Percentiles rank a stretch among this genome's conserved stretches.
phyloP scores from a whole-genome alignment of 345 rosid genomes.

The Erodium maritimum region DNA sequence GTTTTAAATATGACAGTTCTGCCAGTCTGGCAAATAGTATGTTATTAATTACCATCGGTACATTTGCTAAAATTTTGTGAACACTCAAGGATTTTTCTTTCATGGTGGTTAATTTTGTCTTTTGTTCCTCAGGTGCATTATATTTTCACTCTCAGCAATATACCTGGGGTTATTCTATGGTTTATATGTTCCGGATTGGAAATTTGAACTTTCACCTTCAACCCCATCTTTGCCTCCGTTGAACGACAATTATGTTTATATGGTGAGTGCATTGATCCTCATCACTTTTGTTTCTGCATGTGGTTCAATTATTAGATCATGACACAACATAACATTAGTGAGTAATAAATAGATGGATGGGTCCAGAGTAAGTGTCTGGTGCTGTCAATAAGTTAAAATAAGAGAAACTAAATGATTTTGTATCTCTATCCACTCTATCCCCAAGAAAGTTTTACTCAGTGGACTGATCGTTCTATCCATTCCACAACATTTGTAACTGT shows the following conservation, averaged over 20 bases:
- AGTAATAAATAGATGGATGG: no score
- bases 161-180: slow-evolving; percentile 28
- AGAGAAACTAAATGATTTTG: no score
- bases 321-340: background rate
- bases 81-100: no score
- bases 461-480: no score
- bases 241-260: slow-evolving; percentile 12
- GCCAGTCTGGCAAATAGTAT: background rate
- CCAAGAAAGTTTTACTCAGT: no score
- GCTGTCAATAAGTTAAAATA: no score
- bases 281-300: background rate
- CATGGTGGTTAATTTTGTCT: background rate
- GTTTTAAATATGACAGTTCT: background rate
- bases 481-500: no score
- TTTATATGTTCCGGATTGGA: slow-evolving; percentile 40
- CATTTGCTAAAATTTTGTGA: no score
- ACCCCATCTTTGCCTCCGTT: slow-evolving; percentile 8
- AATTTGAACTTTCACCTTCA: slow-evolving; percentile 12
- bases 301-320: background rate
- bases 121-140: slow-evolving; percentile 19
- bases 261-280: slow-evolving; percentile 17
- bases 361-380: no score
- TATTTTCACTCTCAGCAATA: slow-evolving; percentile 19
- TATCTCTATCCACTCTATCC: no score
- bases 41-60: no score